Percentiles rank a stretch among this genome's conserved stretches.
These are phyloP conservation scores for Cladophialophora bantiana DNA, from an alignment of 2,329 filamentous ascomycete genomes.

Conservation along the genomic window DNA sequence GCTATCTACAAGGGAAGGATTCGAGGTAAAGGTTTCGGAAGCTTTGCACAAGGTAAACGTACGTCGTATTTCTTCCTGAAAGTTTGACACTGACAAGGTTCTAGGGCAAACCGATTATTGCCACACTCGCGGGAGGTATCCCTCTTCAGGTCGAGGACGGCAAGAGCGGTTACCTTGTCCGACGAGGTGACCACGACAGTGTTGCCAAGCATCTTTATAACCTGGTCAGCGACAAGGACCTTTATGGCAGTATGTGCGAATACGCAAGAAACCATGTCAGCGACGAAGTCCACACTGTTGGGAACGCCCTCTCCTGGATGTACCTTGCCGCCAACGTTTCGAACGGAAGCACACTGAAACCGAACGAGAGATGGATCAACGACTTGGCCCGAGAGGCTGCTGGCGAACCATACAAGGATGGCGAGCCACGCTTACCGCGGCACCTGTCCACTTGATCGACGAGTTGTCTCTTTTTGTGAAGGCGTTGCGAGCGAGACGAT, in stretches of 20 bases:
- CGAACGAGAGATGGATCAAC: slow-evolving; percentile 72
- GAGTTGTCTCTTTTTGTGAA: background rate
- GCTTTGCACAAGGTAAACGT: slow-evolving; percentile 69
- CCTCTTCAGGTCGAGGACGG: slow-evolving; percentile 76
- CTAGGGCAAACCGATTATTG: slow-evolving; percentile 74
- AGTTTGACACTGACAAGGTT: slow-evolving; percentile 14
- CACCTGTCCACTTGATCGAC: slow-evolving; percentile 36
- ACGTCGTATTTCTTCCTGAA: too few relatives aligned
- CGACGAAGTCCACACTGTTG: slow-evolving; percentile 82
- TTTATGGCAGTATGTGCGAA: slow-evolving; percentile 71
- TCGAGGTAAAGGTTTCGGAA: slow-evolving; percentile 87
- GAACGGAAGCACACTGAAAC: slow-evolving; percentile 64
- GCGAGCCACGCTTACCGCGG: slow-evolving; percentile 68
- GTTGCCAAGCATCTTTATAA: slow-evolving; percentile 72
- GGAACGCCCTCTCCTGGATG: slow-evolving; percentile 77
- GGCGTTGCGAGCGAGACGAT: background rate
- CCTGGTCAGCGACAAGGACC: slow-evolving; percentile 69
- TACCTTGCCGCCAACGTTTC: slow-evolving; percentile 75
- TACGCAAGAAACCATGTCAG: slow-evolving; percentile 72
- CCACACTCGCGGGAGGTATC: slow-evolving; percentile 77
- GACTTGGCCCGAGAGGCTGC: slow-evolving; percentile 74
- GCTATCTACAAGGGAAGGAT: slow-evolving; percentile 80
- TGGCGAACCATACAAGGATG: slow-evolving; percentile 62
- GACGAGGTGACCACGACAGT: slow-evolving; percentile 71
- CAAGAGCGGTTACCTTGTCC: slow-evolving; percentile 76